A percentile compares a stretch with the other conserved stretches of the same genome.
phyloP scores from a whole-genome alignment of 345 rosid genomes.

The Salix purpurea region DNA sequence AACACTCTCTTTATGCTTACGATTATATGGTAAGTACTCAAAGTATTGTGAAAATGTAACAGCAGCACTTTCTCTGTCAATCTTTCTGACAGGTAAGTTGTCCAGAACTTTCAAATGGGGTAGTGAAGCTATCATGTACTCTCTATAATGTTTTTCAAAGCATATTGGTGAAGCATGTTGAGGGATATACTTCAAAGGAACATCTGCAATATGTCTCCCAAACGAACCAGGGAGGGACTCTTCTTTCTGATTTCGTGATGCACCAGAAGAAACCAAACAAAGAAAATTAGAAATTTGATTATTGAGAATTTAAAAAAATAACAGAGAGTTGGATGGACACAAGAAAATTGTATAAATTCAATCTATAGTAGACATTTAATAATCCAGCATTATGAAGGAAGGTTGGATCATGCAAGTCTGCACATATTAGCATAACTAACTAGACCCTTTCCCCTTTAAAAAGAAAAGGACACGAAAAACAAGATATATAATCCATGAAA shows the following conservation, averaged over 20 bases:
- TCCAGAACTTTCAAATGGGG: conserved; percentile 74
- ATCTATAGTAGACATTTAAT: not conserved
- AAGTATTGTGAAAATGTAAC: conserved; percentile 51
- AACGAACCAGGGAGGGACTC: conserved; percentile 34
- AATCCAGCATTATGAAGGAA: not conserved
- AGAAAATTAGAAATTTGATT: not conserved
- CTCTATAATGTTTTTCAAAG: conserved; percentile 79
- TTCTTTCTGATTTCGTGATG: conserved; percentile 26
- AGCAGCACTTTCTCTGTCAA: conserved; percentile 66
- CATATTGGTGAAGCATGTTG: conserved; percentile 80
- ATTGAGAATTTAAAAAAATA: not conserved
- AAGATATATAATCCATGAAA: not conserved
- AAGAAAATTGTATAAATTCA: not conserved
- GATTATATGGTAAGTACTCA: conserved; percentile 71
- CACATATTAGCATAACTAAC: conserved; percentile 2
- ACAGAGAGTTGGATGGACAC: not conserved
- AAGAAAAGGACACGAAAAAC: not conserved
- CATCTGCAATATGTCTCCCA: conserved; percentile 34
- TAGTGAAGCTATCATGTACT: conserved; percentile 72
- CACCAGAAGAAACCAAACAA: conserved; percentile 44
- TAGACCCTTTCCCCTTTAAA: not conserved
- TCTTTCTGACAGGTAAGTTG: conserved; percentile 56
- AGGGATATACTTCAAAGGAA: conserved; percentile 53
- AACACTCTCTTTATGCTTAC: conserved; percentile 65
- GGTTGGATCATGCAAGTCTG: not conserved